A percentile compares a stretch with the other conserved stretches of the same genome.
Evolutionary conservation across 768 basidiomycete genomes (phyloP).

Genomic region (Suillus hirtellus): DNA sequence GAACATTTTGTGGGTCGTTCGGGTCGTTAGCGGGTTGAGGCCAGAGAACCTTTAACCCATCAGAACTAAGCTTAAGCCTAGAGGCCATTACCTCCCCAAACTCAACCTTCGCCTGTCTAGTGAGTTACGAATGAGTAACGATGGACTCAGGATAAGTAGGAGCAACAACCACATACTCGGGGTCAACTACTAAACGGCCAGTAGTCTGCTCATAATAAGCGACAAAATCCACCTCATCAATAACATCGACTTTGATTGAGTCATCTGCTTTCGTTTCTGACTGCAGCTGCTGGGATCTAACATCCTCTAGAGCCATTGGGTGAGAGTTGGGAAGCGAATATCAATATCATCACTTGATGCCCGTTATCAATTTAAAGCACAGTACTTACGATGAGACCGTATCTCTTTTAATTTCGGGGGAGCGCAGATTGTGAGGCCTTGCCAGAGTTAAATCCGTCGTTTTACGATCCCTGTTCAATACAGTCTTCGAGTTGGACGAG

Average conservation of each 20-base stretch:
- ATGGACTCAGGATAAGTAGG: too few relatives aligned
- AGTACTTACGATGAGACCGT: not conserved
- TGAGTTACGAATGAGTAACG: not conserved
- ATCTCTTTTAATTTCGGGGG: not conserved
- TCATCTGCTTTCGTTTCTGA: not conserved
- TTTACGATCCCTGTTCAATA: too few relatives aligned
- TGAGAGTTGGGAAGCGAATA: conserved; percentile 3
- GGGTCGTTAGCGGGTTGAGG: conserved; percentile 53
- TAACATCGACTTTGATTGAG: not conserved
- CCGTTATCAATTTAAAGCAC: not conserved
- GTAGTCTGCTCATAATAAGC: conserved; percentile 54
- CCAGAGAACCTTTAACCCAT: conserved; percentile 52
- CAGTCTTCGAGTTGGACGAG: too few relatives aligned
- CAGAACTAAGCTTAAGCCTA: conserved; percentile 44
- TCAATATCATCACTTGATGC: not conserved
- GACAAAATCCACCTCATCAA: conserved; percentile 34
- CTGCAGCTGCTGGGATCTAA: not conserved
- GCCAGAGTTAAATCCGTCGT: too few relatives aligned
- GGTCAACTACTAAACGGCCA: conserved; percentile 63
- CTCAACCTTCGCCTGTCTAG: conserved; percentile 47
- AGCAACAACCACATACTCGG: conserved; percentile 42
- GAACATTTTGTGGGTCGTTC: conserved; percentile 55
- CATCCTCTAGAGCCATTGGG: not conserved
- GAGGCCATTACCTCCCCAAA: conserved; percentile 49
- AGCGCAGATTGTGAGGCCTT: not conserved